Conservation (phyloP, 176 grass and related monocot genomes). For the Oryza rufipogon region DNA sequence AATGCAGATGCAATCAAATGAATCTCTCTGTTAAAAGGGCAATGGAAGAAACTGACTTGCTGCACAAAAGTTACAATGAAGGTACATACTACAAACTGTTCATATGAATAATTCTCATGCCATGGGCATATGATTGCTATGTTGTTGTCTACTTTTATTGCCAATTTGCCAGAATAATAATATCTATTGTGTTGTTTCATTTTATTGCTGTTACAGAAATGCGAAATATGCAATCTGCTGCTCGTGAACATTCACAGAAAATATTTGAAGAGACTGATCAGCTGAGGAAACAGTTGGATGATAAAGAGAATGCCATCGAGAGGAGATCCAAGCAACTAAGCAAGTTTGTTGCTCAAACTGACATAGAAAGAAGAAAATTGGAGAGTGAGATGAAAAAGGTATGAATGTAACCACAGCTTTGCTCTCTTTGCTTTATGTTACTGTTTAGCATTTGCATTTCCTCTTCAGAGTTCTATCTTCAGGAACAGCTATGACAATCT, state of each 20-base stretch:
- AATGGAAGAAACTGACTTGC: slow-evolving; percentile 52
- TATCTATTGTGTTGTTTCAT: not conserved
- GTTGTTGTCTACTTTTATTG: not conserved
- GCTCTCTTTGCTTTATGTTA: not conserved
- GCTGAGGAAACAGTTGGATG: slow-evolving; percentile 45
- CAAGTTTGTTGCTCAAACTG: slow-evolving; percentile 57
- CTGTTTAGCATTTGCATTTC: not conserved
- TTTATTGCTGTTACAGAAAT: slow-evolving; percentile 46
- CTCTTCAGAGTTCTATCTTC: slow-evolving; percentile 13
- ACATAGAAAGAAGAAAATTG: slow-evolving; percentile 60
- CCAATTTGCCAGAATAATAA: not conserved
- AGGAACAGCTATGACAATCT: slow-evolving; percentile 9
- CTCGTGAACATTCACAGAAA: slow-evolving; percentile 41
- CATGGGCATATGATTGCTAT: slow-evolving; percentile 1
- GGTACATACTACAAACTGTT: slow-evolving; percentile 20
- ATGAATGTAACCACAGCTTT: not conserved
- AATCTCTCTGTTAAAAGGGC: slow-evolving; percentile 43
- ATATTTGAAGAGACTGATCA: slow-evolving; percentile 51
- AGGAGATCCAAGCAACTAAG: slow-evolving; percentile 40
- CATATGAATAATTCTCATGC: not conserved
- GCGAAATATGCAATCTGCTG: slow-evolving; percentile 43
- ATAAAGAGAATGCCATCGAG: slow-evolving; percentile 45
- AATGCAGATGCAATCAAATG: slow-evolving; percentile 53
- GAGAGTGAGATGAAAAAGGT: slow-evolving; percentile 61
- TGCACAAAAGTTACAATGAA: slow-evolving; percentile 55